Percentiles rank a stretch among this genome's conserved stretches.
These are phyloP conservation scores for Botryotinia narcissicola DNA, from an alignment of 2,329 filamentous ascomycete species.

Conservation along the genomic window DNA sequence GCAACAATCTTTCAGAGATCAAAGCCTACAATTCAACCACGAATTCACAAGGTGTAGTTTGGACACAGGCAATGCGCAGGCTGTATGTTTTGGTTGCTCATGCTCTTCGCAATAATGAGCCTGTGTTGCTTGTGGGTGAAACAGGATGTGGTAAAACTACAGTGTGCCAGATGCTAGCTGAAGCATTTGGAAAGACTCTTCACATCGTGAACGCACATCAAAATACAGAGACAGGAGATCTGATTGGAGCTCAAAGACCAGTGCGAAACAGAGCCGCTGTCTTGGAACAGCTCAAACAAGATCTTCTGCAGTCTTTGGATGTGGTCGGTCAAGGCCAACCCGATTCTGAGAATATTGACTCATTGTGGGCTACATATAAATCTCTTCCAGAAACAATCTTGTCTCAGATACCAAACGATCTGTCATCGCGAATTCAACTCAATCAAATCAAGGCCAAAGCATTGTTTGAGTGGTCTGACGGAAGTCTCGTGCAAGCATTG, in stretches of 20 bases:
- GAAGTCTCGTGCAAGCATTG: constrained; percentile 92
- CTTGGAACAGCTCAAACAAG: constrained; percentile 60
- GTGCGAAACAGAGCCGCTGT: constrained; percentile 80
- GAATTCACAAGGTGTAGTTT: constrained; percentile 70
- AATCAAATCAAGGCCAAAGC: constrained; percentile 69
- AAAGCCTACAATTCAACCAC: constrained; percentile 46
- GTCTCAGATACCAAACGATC: constrained; percentile 29
- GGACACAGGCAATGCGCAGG: constrained; percentile 92
- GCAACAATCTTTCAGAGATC: constrained; percentile 55
- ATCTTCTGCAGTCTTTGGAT: constrained; percentile 52
- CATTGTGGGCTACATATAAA: constrained; percentile 46
- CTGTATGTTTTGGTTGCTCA: constrained; percentile 86
- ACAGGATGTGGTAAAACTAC: constrained; percentile 98
- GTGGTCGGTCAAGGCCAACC: constrained; percentile 47
- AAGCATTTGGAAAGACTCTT: constrained; percentile 71
- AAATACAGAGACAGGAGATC: constrained; percentile 94
- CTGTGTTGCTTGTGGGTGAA: constrained; percentile 90
- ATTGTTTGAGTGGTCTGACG: constrained; percentile 95
- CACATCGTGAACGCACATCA: constrained; percentile 96
- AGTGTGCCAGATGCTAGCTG: constrained; percentile 86
- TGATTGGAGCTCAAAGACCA: constrained; percentile 93
- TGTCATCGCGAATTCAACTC: constrained; percentile 42
- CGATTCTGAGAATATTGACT: constrained; percentile 59
- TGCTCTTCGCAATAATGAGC: constrained; percentile 86
- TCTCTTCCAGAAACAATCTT: constrained; percentile 49